Evolutionary conservation across 306 rosid genomes (phyloP), one percentile per base, ranked within the genome.

Genomic region (Quercus variabilis): DNA sequence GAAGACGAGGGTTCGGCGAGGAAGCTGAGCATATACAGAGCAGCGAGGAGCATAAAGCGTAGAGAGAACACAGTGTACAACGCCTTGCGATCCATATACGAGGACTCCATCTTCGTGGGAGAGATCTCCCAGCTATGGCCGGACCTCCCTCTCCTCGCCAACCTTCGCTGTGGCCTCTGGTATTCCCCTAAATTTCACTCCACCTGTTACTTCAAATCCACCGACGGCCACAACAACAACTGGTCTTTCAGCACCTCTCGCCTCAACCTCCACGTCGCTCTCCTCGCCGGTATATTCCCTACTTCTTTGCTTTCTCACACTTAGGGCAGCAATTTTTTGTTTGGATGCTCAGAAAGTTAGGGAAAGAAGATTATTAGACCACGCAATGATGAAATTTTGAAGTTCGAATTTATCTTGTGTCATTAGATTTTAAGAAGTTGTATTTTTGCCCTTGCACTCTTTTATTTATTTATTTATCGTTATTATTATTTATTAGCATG

Each of bases 81-180:
- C 87, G 93, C 98, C 7, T 88, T 95, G 10, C 88, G 85, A 78
- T 95, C 99, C 0, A 91, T 95, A 9, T 91, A 89, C 86, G 85
- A 91, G 26, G 98, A 93, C 81, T 95, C 98, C 6, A 83, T 93
- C 43, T 92, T 93, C 54, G 94, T 95, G 6, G 90, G 92, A 30
- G 88, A 89, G 87, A 89, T 92, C 83, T 84, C 88, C 59, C 87
- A 86, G 88, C 83, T 95, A 49, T 95, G 98, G 98, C 94, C 99
- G 13, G 88, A 86, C 71, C 97, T 92, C 19, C 99, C 99, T 87
- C 94, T 95, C 63, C 80, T 95, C 60, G 94, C 96, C 41, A 95
- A 93, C 77, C 98, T 95, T 17, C 99, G 96, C 0, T 95, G 97
- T 43, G 98, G 97, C 14, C 91, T 91, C 65, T 95, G 99, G 99